Base-by-base conservation (phyloP, 257 asterid species). In the Ehretia macrophylla region DNA sequence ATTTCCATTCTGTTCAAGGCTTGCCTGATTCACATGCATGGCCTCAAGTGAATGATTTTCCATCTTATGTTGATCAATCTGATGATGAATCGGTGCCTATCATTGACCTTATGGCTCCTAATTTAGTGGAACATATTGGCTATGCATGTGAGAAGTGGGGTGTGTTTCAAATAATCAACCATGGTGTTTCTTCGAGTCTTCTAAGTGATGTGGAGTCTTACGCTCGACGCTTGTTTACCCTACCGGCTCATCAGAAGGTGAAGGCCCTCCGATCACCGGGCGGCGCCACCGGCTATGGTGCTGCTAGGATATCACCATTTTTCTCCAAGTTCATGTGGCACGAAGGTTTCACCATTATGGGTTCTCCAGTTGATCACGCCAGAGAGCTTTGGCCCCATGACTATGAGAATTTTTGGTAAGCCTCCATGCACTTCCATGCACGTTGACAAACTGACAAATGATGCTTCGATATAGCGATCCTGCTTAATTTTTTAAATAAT, bases 331-430 rank as follows among this genome's bases (percentile, higher is more conserved):
- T 54, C 17, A 80, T 90, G 94, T 90, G 96, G 98, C 95, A 90
- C 57, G 98, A 90, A 59, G 96, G 98, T 27, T 90, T 90, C 69
- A 85, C 95, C 32, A 77, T 87, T 57, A 77, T 79, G 69, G 94
- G 93, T 20, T 90, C 95, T 8, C 72, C 94, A 0, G 63, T 55
- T 38, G 77, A 74, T 46, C 94, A 90, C 72, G 98, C 94, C 5
- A 77, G 64, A 38, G 72, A 52, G 53, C 94, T 90, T 67, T 90
- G 98, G 98, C 95, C 95, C 0, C 27, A 58, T 60, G 76, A 72
- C 11, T 66, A 80, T 58, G 42, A 80, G 32, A 50, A 59, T 4
- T 87, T 87, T 66, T 87, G 94, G 96, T 87, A 68, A 76, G 80
- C 3, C 59, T 4, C 60, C 78, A 67, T 79, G 75, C 75, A 62